Base-by-base conservation (phyloP, 768 basidiomycete species). In the Austroboletus festivus region DNA sequence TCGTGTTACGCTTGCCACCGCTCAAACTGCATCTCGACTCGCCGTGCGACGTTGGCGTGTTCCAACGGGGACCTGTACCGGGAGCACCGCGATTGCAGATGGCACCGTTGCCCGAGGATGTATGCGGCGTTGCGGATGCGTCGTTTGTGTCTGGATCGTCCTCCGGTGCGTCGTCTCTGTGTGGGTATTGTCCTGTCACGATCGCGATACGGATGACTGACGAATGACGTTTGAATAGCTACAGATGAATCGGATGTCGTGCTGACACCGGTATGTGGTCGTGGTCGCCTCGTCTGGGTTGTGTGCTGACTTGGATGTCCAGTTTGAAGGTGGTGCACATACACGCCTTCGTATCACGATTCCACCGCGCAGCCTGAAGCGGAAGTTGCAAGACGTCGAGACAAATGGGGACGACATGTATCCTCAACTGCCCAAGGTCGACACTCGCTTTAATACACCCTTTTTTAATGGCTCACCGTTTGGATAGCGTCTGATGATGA, bases 41-140 rank as follows among this genome's bases (percentile, higher is more conserved):
- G 24, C 3, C 16, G 9, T 11, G 12, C 4, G 15, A 7, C 2
- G 3, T 31, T 9, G 16, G 12, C 7, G 19, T 8, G 37, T 23
- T 28, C 10, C 48, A 51, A 7, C 43, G 44, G 0, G 44, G 28
- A 0, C 24, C 53, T 5, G 47, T 45, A 1, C 65, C 65, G 0
- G 55, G 56, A 18, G 64, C 67, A n/a, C 65, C 67, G 11, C 52
- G 58, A 21, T 47, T 66, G 43, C 16, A 16, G 18, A 57, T 67
- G 5, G 54, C 16, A 38, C 57, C 61, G 12, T 38, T 66, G 30
- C 67, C 67, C 2, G 61, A 62, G 19, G 62, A 59, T 2, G 60
- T 1, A 15, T 39, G 30, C 22, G 52, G 55, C 50, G 23, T 54
- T 26, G 59, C 58, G 13, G 62, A 56, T 13, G 42, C 51, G n/a